These are phyloP conservation scores for Rubia tinctorum DNA, from an alignment of 305 asterid species.

Conservation along the genomic window DNA sequence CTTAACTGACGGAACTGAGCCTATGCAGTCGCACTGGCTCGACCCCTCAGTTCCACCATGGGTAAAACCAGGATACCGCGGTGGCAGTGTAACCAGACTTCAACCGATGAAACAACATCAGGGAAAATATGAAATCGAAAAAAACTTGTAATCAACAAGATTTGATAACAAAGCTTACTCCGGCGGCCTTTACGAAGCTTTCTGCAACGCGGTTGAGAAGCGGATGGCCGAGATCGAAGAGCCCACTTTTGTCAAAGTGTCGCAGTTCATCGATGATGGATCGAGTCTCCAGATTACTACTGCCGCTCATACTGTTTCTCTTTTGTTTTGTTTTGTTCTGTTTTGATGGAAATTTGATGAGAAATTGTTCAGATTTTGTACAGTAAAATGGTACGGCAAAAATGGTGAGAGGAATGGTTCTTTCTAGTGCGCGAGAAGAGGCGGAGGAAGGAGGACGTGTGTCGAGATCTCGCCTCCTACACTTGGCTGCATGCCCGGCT, in stretches of 20 bases:
- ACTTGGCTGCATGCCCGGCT: conserved; percentile 21
- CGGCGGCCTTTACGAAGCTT: conserved; percentile 84
- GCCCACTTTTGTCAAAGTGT: conserved; percentile 50
- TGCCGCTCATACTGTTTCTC: conserved; percentile 33
- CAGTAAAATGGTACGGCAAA: neutral
- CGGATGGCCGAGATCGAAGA: conserved; percentile 83
- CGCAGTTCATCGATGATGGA: conserved; percentile 66
- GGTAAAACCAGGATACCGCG: too few species aligned
- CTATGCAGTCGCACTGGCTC: too few species aligned
- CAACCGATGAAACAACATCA: too few species aligned
- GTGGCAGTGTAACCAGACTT: too few species aligned
- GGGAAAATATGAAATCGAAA: too few species aligned
- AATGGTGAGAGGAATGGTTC: neutral
- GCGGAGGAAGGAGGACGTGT: conserved; percentile 17
- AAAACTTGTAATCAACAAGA: neutral
- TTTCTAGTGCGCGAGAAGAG: conserved; percentile 3
- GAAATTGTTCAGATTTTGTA: neutral
- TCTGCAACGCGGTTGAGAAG: conserved; percentile 79
- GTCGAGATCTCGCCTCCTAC: neutral
- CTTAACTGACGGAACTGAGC: too few species aligned
- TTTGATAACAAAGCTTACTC: conserved; percentile 31
- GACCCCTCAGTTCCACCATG: too few species aligned
- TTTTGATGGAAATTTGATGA: neutral
- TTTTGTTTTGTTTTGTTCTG: neutral
- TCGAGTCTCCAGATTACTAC: conserved; percentile 46